Conservation (phyloP, 2,329 filamentous ascomycete species). For the Myriosclerotinia curreyana region DNA sequence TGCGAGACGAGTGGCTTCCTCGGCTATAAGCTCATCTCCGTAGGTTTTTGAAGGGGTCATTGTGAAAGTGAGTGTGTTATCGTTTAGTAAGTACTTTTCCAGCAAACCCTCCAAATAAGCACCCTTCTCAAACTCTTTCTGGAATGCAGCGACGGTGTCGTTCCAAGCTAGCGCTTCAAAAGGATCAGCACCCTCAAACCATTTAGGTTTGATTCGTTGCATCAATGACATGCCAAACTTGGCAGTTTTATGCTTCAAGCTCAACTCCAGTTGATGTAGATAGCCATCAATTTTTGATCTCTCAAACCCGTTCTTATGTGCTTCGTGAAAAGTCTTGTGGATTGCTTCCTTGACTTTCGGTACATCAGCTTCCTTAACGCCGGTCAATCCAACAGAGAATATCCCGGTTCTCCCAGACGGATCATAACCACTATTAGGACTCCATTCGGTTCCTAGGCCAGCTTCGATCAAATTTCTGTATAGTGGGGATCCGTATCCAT, state of each 20-base stretch:
- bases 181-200: conserved; percentile 94
- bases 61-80: conserved; percentile 85
- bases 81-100: conserved; percentile 86
- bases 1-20: conserved; percentile 73
- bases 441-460: conserved; percentile 88
- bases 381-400: conserved; percentile 87
- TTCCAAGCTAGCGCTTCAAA: conserved; percentile 92
- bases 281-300: conserved; percentile 88
- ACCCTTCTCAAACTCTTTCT: conserved; percentile 68
- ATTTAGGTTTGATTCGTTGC: conserved; percentile 82
- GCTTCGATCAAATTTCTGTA: conserved; percentile 87
- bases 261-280: conserved; percentile 89
- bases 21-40: conserved; percentile 67
- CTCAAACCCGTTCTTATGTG: conserved; percentile 76
- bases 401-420: conserved; percentile 72
- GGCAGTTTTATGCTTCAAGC: conserved; percentile 92
- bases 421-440: conserved; percentile 91
- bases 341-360: conserved; percentile 72
- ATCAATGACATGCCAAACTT: conserved; percentile 91
- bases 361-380: conserved; percentile 79
- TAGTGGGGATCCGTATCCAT: conserved; percentile 91
- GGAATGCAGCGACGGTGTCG: conserved; percentile 79
- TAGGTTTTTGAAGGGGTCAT: conserved; percentile 84
- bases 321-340: conserved; percentile 67
- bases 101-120: conserved; percentile 81